These are phyloP conservation scores for Barnettozyma hawaiiensis DNA, from an alignment of 1,139 yeast genomes.

Conservation along the genomic window DNA sequence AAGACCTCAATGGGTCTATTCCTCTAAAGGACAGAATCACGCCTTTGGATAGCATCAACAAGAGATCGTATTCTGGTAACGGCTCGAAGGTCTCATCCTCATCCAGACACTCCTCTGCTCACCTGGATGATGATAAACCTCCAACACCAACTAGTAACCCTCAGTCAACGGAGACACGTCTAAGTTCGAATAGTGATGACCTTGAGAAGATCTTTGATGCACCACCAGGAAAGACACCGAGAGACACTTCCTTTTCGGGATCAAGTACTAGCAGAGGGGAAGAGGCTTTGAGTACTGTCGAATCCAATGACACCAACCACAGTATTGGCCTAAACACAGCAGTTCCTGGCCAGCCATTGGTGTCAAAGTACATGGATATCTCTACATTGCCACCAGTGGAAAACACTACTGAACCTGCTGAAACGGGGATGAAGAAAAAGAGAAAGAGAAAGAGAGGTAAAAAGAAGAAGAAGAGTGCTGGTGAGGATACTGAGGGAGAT, in stretches of 20 bases:
- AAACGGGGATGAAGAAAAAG: slow-evolving; percentile 16
- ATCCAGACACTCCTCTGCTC: slow-evolving; percentile 5
- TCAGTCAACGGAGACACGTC: slow-evolving; percentile 1
- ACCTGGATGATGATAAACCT: not conserved
- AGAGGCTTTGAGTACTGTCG: not conserved
- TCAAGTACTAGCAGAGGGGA: not conserved
- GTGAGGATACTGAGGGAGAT: slow-evolving; percentile 8
- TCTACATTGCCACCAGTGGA: not conserved
- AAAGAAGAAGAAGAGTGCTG: slow-evolving; percentile 1
- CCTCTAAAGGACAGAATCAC: slow-evolving; percentile 20
- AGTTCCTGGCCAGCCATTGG: slow-evolving; percentile 2
- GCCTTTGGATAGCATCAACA: slow-evolving; percentile 7
- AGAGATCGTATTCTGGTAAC: not conserved
- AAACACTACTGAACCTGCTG: not conserved
- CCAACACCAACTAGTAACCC: not conserved
- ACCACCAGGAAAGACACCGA: not conserved
- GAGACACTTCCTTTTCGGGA: not conserved
- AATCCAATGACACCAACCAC: not conserved
- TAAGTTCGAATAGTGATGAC: slow-evolving; percentile 1
- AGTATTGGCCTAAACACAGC: not conserved
- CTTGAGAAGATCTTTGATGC: slow-evolving; percentile 4
- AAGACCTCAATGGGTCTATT: slow-evolving; percentile 21
- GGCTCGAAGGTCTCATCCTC: not conserved
- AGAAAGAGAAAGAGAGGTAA: slow-evolving; percentile 18
- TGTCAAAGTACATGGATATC: slow-evolving; percentile 1